These are phyloP conservation scores for Didymella sp. DNA, from an alignment of 2,329 filamentous ascomycete species.

Conservation along the genomic window DNA sequence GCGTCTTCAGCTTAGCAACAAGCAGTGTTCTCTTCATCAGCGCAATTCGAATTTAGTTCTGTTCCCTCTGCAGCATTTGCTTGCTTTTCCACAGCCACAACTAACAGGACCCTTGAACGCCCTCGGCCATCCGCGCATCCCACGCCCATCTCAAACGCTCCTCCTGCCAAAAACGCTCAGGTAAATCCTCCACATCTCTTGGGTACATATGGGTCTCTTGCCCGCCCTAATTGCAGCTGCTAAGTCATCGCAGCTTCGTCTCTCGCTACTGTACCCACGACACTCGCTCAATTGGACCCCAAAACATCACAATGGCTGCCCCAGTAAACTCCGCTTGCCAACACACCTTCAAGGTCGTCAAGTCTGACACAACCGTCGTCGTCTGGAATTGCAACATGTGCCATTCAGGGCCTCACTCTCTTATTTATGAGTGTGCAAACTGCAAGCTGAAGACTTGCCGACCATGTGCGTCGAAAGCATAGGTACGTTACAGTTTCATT, in stretches of 20 bases:
- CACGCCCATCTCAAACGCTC: conserved; percentile 35
- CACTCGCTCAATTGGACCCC: conserved; percentile 9
- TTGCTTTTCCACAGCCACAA: conserved; percentile 50
- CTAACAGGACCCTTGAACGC: conserved; percentile 33
- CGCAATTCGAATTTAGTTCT: conserved; percentile 28
- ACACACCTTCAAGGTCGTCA: conserved; percentile 59
- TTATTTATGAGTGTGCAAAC: conserved; percentile 59
- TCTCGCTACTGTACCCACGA: conserved; percentile 9
- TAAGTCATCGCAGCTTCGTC: conserved; percentile 33
- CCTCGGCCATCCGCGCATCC: conserved; percentile 37
- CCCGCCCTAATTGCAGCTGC: conserved; percentile 25
- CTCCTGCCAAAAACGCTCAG: conserved; percentile 24
- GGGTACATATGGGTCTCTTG: conserved; percentile 37
- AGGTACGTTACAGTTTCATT: conserved; percentile 28
- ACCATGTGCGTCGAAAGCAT: conserved; percentile 56
- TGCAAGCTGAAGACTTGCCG: conserved; percentile 61
- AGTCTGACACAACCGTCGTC: conserved; percentile 59
- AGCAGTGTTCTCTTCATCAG: conserved; percentile 28
- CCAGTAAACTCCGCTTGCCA: conserved; percentile 57
- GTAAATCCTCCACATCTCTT: conserved; percentile 30
- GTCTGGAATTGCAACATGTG: conserved; percentile 62
- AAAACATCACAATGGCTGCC: conserved; percentile 52
- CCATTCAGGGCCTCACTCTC: conserved; percentile 59
- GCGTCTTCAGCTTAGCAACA: conserved; percentile 35
- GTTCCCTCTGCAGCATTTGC: conserved; percentile 28